Evolutionary conservation across 1,284 basidiomycete genomes (phyloP), one percentile per base, ranked within the genome.

Genomic region (Phylloboletellus chloephorus): DNA sequence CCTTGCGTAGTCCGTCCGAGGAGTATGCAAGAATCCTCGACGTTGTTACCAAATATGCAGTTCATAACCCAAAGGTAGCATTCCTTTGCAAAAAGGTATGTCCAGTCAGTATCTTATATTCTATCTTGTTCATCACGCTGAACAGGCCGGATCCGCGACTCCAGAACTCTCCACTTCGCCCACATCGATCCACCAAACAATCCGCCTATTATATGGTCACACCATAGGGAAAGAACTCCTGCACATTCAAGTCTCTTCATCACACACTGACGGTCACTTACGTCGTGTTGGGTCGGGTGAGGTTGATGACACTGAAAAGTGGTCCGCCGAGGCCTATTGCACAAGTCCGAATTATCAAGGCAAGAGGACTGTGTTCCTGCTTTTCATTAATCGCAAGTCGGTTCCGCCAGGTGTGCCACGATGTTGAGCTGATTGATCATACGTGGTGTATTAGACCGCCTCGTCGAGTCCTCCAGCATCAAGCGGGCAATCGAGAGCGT

Each of bases 361-460:
- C 4, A 95, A 95, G 63, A 91, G 89, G 57, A 82, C 73, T 38
- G 72, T 81, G 0, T 88, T 95, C 56, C 67, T 98, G 1, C 72
- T 97, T n/a, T 99, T 99, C 64, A 98, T 99, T 59, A 98, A 98
- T 57, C 85, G 94, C 96, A 51, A 49, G 87, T 70, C 5, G 11
- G 31, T 20, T n/a, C n/a, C n/a, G n/a, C 9, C 37, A 26, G n/a
- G n/a, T 12, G 19, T 23, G 13, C 11, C 12, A 12, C 6, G 17
- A 29, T 12, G 16, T 6, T 6, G 9, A 21, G 1, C 13, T 10
- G 4, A 19, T 26, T 7, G 10, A 24, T 11, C 21, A 13, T 12
- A 32, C 12, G 33, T 23, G 16, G 24, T 15, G 16, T 40, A 21
- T 7, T 20, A 96, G 94, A 98, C 60, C 88, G 96, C 3, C 72